phyloP scores from a whole-genome alignment of 176 grass and related monocot genomes.

The Canna indica region DNA sequence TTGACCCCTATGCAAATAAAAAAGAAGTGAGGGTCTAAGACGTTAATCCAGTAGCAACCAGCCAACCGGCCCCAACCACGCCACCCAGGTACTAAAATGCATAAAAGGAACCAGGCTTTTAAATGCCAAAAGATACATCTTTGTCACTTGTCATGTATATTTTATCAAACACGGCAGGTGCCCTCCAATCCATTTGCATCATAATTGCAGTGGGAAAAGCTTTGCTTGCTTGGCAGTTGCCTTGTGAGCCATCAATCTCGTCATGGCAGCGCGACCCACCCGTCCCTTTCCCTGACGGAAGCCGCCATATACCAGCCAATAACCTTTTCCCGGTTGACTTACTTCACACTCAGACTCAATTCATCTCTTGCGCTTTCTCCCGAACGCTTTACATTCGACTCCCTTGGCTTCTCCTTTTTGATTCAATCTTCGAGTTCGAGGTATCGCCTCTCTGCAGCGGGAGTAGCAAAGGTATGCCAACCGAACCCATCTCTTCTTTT shows the following conservation, averaged over 20 bases:
- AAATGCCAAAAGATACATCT: not conserved
- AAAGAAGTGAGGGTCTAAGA: no score
- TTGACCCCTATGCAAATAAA: no score
- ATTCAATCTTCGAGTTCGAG: not conserved
- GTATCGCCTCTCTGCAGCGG: not conserved
- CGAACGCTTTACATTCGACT: not conserved
- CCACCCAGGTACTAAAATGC: not conserved
- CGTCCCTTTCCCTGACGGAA: slow-evolving; percentile 6
- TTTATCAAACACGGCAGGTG: not conserved
- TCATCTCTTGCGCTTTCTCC: not conserved
- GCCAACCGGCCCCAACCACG: no score
- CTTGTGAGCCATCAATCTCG: not conserved
- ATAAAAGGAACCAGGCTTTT: not conserved
- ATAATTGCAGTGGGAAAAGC: not conserved
- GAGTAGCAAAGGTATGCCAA: not conserved
- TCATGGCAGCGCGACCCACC: slow-evolving; percentile 5
- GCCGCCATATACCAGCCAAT: not conserved
- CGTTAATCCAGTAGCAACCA: no score
- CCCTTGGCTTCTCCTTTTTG: not conserved
- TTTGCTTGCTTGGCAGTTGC: not conserved
- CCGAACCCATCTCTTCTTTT: not conserved
- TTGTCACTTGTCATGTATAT: no score
- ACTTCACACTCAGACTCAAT: not conserved
- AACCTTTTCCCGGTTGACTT: not conserved
- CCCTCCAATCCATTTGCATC: not conserved